Evolutionary conservation across 1,139 yeast genomes (phyloP).

Genomic region (Kodamaea anthophila): DNA sequence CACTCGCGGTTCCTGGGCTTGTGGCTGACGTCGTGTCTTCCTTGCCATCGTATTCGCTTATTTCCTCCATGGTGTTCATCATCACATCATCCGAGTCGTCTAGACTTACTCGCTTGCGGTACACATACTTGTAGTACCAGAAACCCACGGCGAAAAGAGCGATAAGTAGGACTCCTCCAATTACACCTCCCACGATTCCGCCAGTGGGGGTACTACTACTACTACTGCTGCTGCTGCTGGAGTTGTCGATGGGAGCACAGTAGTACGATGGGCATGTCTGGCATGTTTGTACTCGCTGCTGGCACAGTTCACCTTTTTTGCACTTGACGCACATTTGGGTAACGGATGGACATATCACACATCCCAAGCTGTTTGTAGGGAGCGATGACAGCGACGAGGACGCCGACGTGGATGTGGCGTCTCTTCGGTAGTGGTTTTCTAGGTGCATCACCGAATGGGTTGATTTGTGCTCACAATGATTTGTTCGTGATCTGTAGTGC

Average conservation of each 20-base stretch:
- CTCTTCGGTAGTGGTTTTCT: too few species aligned
- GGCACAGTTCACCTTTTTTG: constrained; percentile 45
- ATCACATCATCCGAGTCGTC: constrained; percentile 14
- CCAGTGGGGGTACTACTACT: constrained; percentile 30
- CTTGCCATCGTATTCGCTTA: constrained; percentile 9
- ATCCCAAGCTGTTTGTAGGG: constrained; percentile 23
- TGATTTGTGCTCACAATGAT: too few species aligned
- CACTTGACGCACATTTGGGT: constrained; percentile 50
- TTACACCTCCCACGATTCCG: constrained; percentile 61
- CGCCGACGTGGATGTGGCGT: too few species aligned
- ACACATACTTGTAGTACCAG: constrained; percentile 23
- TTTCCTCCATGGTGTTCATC: constrained; percentile 12
- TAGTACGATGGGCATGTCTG: constrained; percentile 48
- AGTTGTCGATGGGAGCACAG: constrained; percentile 39
- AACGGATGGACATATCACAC: constrained; percentile 45
- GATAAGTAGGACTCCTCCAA: constrained; percentile 39
- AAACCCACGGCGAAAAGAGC: constrained; percentile 25
- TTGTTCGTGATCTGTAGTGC: too few species aligned
- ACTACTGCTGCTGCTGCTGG: constrained; percentile 6
- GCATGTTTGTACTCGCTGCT: constrained; percentile 50
- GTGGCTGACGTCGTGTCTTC: constrained; percentile 4
- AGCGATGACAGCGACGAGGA: constrained; percentile 1
- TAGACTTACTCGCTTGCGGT: constrained; percentile 15
- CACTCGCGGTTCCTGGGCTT: background rate
- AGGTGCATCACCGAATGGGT: too few species aligned